phyloP scores from a whole-genome alignment of 2,329 filamentous ascomycete species.

The Cercospora canescens region DNA sequence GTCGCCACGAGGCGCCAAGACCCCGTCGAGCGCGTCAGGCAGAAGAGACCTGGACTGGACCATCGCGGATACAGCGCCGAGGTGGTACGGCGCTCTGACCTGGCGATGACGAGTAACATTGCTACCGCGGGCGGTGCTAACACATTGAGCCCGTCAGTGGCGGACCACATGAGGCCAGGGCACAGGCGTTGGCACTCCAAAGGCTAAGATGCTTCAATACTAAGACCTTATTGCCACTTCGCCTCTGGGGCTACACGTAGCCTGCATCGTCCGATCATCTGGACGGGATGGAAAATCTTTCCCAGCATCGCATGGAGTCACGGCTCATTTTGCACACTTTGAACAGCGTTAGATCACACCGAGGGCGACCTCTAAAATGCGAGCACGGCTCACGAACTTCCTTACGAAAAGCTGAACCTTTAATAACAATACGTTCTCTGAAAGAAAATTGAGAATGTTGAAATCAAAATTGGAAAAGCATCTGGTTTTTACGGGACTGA shows the following conservation, averaged over 20 bases:
- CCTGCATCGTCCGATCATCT: not conserved
- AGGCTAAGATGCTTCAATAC: not conserved
- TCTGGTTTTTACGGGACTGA: not conserved
- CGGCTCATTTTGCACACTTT: not conserved
- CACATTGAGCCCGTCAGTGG: not conserved
- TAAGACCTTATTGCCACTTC: no score
- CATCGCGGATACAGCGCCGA: not conserved
- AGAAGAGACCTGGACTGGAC: not conserved
- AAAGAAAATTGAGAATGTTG: not conserved
- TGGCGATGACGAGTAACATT: slow-evolving; percentile 1
- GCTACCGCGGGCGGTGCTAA: not conserved
- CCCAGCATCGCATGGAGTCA: not conserved
- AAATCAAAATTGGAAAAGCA: not conserved
- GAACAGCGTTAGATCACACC: not conserved
- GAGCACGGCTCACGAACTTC: not conserved
- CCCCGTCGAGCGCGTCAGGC: not conserved
- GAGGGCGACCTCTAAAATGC: not conserved
- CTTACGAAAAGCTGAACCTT: not conserved
- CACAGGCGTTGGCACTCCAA: slow-evolving; percentile 7
- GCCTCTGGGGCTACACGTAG: not conserved
- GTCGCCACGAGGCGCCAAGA: not conserved
- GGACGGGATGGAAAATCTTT: not conserved
- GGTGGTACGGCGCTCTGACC: not conserved
- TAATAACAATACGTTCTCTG: no score
- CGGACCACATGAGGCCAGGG: not conserved